Percentiles rank a stretch among this genome's conserved stretches.
Evolutionary conservation across 768 basidiomycete species (phyloP).

Genomic region (Pleurotus tuber-regium): DNA sequence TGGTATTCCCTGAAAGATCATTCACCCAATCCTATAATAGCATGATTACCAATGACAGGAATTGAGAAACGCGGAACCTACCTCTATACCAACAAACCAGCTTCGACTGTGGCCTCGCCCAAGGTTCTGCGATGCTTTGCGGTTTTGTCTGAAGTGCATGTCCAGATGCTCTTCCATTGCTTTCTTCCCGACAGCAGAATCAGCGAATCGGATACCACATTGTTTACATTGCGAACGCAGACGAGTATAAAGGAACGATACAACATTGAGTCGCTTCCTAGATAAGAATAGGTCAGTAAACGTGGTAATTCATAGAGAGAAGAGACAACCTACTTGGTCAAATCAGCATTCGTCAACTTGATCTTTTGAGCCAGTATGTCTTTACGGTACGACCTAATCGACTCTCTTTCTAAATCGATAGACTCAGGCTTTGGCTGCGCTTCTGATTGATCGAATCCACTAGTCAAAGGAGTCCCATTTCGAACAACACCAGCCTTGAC

Average conservation of each 20-base stretch:
- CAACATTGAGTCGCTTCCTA: conserved; percentile 60
- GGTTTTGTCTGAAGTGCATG: conserved; percentile 94
- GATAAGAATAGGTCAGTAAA: conserved; percentile 8
- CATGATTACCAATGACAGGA: conserved; percentile 14
- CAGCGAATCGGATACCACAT: conserved; percentile 86
- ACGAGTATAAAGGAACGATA: conserved; percentile 69
- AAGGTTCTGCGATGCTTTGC: conserved; percentile 71
- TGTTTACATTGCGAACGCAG: conserved; percentile 88
- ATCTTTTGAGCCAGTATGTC: conserved; percentile 58
- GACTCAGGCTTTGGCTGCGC: conserved; percentile 30
- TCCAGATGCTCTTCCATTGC: conserved; percentile 87
- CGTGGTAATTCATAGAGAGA: not conserved
- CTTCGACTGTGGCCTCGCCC: conserved; percentile 87
- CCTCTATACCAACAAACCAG: conserved; percentile 85
- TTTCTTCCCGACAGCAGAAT: conserved; percentile 68
- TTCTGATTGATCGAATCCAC: conserved; percentile 40
- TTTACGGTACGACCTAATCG: conserved; percentile 56
- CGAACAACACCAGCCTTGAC: conserved; percentile 78
- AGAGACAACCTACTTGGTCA: conserved; percentile 54
- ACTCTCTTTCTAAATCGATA: conserved; percentile 43
- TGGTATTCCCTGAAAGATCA: conserved; percentile 55
- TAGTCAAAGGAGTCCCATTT: conserved; percentile 48
- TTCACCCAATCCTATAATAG: conserved; percentile 80
- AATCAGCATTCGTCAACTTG: conserved; percentile 64
- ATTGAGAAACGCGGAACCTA: conserved; percentile 41